Base-by-base conservation (phyloP, 1,284 basidiomycete genomes). In the Sporisorium scitamineum region DNA sequence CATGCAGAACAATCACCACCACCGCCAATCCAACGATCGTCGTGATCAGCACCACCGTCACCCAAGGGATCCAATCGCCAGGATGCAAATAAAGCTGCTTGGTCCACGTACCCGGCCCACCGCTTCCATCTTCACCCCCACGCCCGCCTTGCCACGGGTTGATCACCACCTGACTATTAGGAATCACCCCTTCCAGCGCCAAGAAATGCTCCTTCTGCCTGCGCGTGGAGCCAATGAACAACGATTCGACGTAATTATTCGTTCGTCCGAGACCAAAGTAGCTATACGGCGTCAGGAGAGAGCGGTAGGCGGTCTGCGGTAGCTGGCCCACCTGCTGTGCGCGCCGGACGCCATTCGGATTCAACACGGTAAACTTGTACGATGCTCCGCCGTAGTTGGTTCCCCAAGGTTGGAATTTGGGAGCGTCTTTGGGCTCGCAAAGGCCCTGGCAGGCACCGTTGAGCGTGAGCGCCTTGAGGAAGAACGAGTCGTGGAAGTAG, bases 401-500 rank as follows among this genome's bases (percentile, higher is more conserved):
- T 0, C 96, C 97, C 78, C 94, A 94, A 0, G 95, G 93, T 92
- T 63, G 64, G 55, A 66, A 78, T 13, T 61, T 56, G 24, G 54
- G 61, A 27, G 64, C 63, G 29, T 47, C 59, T 5, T 50, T 44
- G 13, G 72, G 76, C 67, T 81, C 97, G 87, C 90, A 90, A 1
- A 91, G 90, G 54, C 92, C 92, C 58, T 91, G 89, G 80, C 96
- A 99, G 0, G 94, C 96, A 13, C 95, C 95, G 81, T 97, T 98
- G 37, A 97, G 87, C 2, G 97, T 60, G 29, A 96, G 92, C 1
- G 95, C 93, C 85, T 98, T 98, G 65, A 99, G 89, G 90, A 99
- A 99, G 88, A 99, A 99, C 0, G 97, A 95, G 80, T 99, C 97
- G 83, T 95, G 95, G 84, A 97, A 99, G 82, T 95, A 94, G 86